phyloP scores from a whole-genome alignment of 2,329 filamentous ascomycete species.

The Fusarium sp. region DNA sequence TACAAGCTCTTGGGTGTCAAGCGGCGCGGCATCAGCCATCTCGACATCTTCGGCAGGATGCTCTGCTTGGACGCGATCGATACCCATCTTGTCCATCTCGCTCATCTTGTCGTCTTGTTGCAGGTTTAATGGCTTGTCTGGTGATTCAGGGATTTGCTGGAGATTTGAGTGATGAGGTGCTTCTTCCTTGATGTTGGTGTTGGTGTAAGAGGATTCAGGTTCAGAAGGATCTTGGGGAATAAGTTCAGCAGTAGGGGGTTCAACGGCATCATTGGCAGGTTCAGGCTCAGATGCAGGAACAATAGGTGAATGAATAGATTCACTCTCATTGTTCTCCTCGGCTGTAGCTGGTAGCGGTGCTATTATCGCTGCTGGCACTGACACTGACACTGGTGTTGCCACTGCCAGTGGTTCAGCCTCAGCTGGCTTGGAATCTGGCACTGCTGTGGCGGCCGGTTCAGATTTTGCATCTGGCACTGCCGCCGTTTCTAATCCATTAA shows the following conservation, averaged over 20 bases:
- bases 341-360: slow-evolving; percentile 1
- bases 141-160: slow-evolving; percentile 18
- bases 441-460: slow-evolving; percentile 13
- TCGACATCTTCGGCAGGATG: slow-evolving; percentile 32
- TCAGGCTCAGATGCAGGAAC: slow-evolving; percentile 13
- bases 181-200: slow-evolving; percentile 35
- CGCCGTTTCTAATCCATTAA: slow-evolving; percentile 5
- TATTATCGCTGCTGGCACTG: slow-evolving; percentile 9
- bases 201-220: slow-evolving; percentile 9
- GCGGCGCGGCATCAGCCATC: slow-evolving; percentile 33
- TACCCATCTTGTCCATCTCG: slow-evolving; percentile 36
- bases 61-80: slow-evolving; percentile 33
- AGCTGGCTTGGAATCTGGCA: background rate
- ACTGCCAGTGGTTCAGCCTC: background rate
- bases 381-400: slow-evolving; percentile 4
- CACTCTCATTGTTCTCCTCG: slow-evolving; percentile 17
- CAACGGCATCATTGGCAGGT: slow-evolving; percentile 24
- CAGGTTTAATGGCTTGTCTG: slow-evolving; percentile 9
- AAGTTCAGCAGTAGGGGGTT: slow-evolving; percentile 12
- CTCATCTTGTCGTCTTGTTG: slow-evolving; percentile 40
- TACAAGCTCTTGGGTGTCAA: slow-evolving; percentile 6
- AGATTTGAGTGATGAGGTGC: slow-evolving; percentile 12
- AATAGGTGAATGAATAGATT: slow-evolving; percentile 27
- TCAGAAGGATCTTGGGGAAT: slow-evolving; percentile 14
- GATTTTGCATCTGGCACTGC: slow-evolving; percentile 12